These are phyloP conservation scores for Didymella keratinophila DNA, from an alignment of 2,329 filamentous ascomycete genomes.

Conservation along the genomic window DNA sequence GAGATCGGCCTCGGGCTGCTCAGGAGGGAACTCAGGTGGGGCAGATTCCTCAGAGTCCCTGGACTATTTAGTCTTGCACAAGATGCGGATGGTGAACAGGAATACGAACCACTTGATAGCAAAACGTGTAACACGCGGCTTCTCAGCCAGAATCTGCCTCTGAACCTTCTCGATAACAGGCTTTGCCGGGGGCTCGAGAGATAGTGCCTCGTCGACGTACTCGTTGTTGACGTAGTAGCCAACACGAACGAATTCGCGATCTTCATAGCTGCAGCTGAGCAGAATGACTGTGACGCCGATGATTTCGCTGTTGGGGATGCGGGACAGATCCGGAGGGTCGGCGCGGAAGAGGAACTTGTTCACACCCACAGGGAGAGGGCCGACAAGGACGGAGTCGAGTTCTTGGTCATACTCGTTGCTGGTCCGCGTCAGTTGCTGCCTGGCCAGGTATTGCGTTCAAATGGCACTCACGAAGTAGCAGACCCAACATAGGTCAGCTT, in stretches of 20 bases:
- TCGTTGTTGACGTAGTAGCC: slow-evolving; percentile 99
- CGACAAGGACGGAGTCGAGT: slow-evolving; percentile 94
- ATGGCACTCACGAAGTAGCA: slow-evolving; percentile 65
- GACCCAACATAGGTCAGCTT: slow-evolving; percentile 99
- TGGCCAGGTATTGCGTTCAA: background rate
- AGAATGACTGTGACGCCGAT: slow-evolving; percentile 97
- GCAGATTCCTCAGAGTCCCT: slow-evolving; percentile 99
- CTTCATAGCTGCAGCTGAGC: slow-evolving; percentile 94
- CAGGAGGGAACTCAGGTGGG: slow-evolving; percentile 93
- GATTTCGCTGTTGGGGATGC: slow-evolving; percentile 94
- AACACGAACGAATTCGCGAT: slow-evolving; percentile 94
- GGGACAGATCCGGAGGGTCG: slow-evolving; percentile 85
- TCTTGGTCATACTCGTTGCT: slow-evolving; percentile 98
- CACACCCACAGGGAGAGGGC: slow-evolving; percentile 94
- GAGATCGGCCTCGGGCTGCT: slow-evolving; percentile 94
- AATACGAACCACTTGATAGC: slow-evolving; percentile 93
- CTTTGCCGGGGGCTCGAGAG: slow-evolving; percentile 87
- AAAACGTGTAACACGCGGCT: slow-evolving; percentile 95
- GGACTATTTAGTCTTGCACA: slow-evolving; percentile 27
- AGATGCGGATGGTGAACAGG: background rate
- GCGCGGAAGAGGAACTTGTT: slow-evolving; percentile 99
- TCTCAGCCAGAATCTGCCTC: slow-evolving; percentile 93
- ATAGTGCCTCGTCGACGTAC: slow-evolving; percentile 91
- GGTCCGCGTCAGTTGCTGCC: slow-evolving; percentile 19
- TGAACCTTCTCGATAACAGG: slow-evolving; percentile 90